Evolutionary conservation across 805 yeast species (phyloP).

Genomic region (Priceomyces melissophilus): DNA sequence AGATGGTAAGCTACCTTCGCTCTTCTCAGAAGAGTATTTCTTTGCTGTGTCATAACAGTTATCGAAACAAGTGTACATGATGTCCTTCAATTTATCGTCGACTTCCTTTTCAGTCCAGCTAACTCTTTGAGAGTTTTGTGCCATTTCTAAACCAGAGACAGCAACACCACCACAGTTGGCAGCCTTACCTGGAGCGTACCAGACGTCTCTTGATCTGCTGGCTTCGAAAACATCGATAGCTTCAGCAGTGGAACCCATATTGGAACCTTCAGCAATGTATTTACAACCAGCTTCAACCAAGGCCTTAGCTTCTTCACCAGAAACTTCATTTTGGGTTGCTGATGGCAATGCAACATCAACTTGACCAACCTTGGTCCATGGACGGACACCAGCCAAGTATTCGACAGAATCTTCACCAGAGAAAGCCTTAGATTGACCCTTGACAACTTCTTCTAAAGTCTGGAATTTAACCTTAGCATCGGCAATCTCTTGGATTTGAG

Average conservation of each 20-base stretch:
- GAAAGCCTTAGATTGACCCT: conserved; percentile 52
- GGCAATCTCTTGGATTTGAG: conserved; percentile 70
- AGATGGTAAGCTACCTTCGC: conserved; percentile 69
- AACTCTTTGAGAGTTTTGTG: conserved; percentile 95
- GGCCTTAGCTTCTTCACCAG: conserved; percentile 95
- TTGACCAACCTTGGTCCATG: conserved; percentile 89
- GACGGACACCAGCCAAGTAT: conserved; percentile 91
- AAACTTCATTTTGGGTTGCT: conserved; percentile 98
- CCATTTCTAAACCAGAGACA: conserved; percentile 98
- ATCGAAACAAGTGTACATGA: conserved; percentile 90
- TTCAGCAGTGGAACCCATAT: conserved; percentile 98
- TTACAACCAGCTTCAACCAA: conserved; percentile 88
- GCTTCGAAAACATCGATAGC: conserved; percentile 94
- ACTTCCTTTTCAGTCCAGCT: conserved; percentile 92
- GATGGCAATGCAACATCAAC: conserved; percentile 96
- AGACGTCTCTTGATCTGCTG: conserved; percentile 63
- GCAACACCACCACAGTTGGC: conserved; percentile 99
- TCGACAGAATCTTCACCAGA: conserved; percentile 52
- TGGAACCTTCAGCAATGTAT: conserved; percentile 97
- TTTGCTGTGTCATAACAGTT: conserved; percentile 88
- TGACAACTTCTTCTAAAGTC: conserved; percentile 65
- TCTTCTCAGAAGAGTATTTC: conserved; percentile 70
- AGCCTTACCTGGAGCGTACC: conserved; percentile 99
- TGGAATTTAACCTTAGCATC: conserved; percentile 78
- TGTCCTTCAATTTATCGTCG: conserved; percentile 82